Evolutionary conservation across 2,329 filamentous ascomycete genomes (phyloP).

Genomic region (Aspergillus japonicus): DNA sequence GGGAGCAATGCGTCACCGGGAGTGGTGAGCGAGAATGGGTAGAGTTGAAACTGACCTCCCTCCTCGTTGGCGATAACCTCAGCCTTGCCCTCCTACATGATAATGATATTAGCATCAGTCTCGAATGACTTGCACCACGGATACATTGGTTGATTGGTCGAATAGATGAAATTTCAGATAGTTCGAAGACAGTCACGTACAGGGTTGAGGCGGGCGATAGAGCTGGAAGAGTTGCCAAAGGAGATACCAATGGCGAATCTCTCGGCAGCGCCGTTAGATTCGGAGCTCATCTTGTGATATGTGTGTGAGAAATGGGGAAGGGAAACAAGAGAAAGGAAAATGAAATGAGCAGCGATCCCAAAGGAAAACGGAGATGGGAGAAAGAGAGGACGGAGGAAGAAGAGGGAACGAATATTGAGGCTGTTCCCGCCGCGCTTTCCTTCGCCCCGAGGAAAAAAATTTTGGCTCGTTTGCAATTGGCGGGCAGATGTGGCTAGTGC

Average conservation of each 20-base stretch:
- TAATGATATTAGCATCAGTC: background rate
- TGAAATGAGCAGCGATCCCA: conserved; percentile 15
- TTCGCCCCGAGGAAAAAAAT: conserved; percentile 25
- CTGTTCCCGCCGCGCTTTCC: conserved; percentile 12
- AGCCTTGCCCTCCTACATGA: conserved; percentile 75
- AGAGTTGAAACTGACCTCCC: conserved; percentile 57
- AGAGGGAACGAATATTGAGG: conserved; percentile 17
- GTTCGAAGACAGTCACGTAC: conserved; percentile 36
- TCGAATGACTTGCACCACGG: background rate
- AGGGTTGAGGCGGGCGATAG: conserved; percentile 80
- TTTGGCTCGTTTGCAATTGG: conserved; percentile 34
- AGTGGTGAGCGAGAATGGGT: background rate
- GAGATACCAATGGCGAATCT: conserved; percentile 85
- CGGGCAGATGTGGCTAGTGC: conserved; percentile 31
- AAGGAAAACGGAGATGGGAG: conserved; percentile 18
- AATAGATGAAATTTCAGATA: background rate
- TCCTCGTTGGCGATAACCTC: conserved; percentile 99
- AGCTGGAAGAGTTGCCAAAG: conserved; percentile 98
- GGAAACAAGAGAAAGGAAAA: conserved; percentile 6
- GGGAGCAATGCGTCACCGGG: conserved; percentile 4
- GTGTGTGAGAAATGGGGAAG: conserved; percentile 11
- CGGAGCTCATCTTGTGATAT: conserved; percentile 48
- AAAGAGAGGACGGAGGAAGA: conserved; percentile 17
- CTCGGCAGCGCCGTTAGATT: conserved; percentile 54
- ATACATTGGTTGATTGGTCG: background rate